Evolutionary conservation across 352 stramenopile species (phyloP).

Genomic region (Globisporangium megalacanthum): DNA sequence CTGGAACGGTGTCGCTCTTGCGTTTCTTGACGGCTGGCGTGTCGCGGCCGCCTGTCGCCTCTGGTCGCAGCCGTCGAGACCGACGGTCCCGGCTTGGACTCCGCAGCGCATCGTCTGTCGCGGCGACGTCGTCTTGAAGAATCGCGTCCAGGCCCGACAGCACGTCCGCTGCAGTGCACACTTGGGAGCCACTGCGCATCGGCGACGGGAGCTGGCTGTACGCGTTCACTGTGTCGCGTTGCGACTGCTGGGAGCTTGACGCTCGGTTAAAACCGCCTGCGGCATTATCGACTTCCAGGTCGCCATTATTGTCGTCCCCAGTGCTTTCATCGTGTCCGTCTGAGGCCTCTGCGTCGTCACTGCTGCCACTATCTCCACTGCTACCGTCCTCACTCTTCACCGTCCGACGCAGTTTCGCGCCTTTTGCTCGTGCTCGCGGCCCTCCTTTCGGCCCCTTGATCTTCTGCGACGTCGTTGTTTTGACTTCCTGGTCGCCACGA

Average conservation of each 20-base stretch:
- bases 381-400: too few relatives aligned
- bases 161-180: slow-evolving; percentile 36
- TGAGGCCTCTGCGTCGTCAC: too few relatives aligned
- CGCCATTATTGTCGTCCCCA: too few relatives aligned
- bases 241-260: not conserved
- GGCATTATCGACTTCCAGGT: too few relatives aligned
- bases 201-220: slow-evolving; percentile 29
- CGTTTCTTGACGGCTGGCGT: not conserved
- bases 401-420: too few relatives aligned
- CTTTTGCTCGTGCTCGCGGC: too few relatives aligned
- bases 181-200: slow-evolving; percentile 23
- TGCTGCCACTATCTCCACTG: too few relatives aligned
- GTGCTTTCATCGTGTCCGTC: too few relatives aligned
- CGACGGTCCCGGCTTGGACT: not conserved
- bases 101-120: slow-evolving; percentile 13
- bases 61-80: not conserved
- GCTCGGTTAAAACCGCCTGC: too few relatives aligned
- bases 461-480: too few relatives aligned
- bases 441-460: too few relatives aligned
- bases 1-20: not conserved
- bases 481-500: too few relatives aligned
- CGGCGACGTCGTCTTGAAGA: slow-evolving; percentile 28
- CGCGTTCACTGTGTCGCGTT: slow-evolving; percentile 21
- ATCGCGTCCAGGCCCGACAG: slow-evolving; percentile 39
- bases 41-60: not conserved